These are phyloP conservation scores for Fusarium bactridioides DNA, from an alignment of 2,329 filamentous ascomycete genomes.

Conservation along the genomic window DNA sequence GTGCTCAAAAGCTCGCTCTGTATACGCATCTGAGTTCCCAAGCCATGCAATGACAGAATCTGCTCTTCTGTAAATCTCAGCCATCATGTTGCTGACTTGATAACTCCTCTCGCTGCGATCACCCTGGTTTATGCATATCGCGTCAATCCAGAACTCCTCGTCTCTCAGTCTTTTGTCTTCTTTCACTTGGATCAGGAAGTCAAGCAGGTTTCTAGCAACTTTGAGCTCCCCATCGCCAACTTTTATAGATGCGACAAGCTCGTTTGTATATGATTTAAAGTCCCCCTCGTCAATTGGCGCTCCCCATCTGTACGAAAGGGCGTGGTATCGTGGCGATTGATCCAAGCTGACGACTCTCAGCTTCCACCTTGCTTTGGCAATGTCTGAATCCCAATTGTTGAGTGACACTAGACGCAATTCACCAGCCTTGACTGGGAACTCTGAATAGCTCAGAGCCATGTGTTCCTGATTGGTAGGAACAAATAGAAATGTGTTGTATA, in stretches of 20 bases:
- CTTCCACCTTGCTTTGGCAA: neutral
- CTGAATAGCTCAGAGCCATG: neutral
- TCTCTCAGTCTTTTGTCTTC: neutral
- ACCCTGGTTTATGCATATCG: neutral
- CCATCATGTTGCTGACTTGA: neutral
- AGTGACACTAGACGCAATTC: neutral
- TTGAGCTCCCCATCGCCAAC: neutral
- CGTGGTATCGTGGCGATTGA: neutral
- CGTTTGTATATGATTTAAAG: neutral
- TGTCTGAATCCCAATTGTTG: neutral
- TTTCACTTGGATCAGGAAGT: neutral
- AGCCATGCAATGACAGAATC: neutral
- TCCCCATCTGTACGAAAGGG: neutral
- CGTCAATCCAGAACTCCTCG: neutral
- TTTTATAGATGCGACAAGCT: neutral
- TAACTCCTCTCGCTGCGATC: neutral
- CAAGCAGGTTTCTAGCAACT: neutral
- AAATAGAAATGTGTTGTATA: fast-evolving
- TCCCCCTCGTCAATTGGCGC: neutral
- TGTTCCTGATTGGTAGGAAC: fast-evolving
- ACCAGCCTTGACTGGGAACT: neutral
- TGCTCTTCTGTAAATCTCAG: neutral
- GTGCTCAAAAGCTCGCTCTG: neutral
- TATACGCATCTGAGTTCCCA: neutral
- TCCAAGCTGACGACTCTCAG: neutral